phyloP scores from a whole-genome alignment of 2,329 filamentous ascomycete species.

The Fusarium beomiforme region DNA sequence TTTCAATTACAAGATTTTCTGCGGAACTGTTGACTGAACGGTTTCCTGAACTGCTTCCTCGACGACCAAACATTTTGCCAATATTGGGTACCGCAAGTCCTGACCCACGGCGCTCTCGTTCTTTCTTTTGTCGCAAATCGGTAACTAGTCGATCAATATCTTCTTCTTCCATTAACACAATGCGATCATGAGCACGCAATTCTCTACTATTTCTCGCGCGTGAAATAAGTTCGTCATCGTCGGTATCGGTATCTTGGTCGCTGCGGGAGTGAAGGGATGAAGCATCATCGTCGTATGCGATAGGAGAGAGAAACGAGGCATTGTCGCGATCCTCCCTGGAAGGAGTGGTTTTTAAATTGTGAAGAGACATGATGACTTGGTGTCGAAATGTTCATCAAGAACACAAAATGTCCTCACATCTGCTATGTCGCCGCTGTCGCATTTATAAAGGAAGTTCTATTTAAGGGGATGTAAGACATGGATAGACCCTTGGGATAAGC shows the following conservation, averaged over 20 bases:
- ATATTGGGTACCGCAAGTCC: conserved; percentile 62
- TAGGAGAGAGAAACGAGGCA: conserved; percentile 68
- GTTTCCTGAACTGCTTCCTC: conserved; percentile 48
- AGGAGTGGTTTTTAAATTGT: conserved; percentile 35
- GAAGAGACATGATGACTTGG: conserved; percentile 35
- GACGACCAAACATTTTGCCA: conserved; percentile 55
- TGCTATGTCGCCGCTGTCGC: conserved; percentile 4
- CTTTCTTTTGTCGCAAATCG: conserved; percentile 59
- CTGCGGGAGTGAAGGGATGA: conserved; percentile 72
- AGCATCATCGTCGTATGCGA: conserved; percentile 75
- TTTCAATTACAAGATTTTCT: conserved; percentile 61
- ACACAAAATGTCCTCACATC: conserved; percentile 30
- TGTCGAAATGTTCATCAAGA: conserved; percentile 25
- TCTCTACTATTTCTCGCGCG: conserved; percentile 75
- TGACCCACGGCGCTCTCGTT: conserved; percentile 61
- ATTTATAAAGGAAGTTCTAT: conserved; percentile 25
- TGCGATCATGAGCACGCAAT: conserved; percentile 73
- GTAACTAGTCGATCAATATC: conserved; percentile 71
- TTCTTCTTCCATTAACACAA: conserved; percentile 80
- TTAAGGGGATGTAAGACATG: conserved; percentile 36
- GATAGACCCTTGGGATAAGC: conserved; percentile 31
- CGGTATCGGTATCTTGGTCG: conserved; percentile 80
- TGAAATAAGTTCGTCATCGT: conserved; percentile 75
- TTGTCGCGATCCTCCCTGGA: conserved; percentile 44
- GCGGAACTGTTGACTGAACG: conserved; percentile 55